Evolutionary conservation across 148 eudicot genomes (phyloP).

Genomic region (Dysphania ambrosioides): DNA sequence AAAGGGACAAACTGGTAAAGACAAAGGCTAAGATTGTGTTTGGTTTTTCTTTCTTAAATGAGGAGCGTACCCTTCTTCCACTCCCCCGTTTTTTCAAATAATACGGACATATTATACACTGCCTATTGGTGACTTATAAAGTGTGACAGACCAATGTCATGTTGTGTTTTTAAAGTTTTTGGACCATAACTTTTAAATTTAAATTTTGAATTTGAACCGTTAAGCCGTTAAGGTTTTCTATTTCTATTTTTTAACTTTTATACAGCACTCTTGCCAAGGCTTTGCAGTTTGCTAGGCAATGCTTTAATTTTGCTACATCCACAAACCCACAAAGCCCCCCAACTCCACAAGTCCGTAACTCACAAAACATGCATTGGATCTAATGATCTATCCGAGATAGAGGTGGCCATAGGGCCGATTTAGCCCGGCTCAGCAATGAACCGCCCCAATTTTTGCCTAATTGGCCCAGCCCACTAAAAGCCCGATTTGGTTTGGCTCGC

Average conservation of each 20-base stretch:
- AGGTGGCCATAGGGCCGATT: no score
- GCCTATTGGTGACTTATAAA: background rate
- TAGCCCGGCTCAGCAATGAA: no score
- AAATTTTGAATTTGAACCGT: constrained; percentile 1
- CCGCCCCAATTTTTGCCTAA: no score
- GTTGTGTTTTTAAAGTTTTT: background rate
- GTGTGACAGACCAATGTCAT: background rate
- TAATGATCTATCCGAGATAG: no score
- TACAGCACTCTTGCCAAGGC: background rate
- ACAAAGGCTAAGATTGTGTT: background rate
- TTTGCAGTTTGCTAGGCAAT: background rate
- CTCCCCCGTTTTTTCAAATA: no score
- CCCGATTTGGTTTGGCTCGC: no score
- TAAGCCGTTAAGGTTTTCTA: background rate
- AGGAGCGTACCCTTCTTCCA: background rate
- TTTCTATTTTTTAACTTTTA: background rate
- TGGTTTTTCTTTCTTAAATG: background rate
- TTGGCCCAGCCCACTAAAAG: no score
- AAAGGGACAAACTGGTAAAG: background rate
- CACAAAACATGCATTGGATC: background rate
- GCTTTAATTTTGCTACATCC: no score
- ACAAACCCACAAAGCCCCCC: no score
- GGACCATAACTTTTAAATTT: background rate
- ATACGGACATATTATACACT: no score
- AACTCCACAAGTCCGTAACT: background rate